Conservation (phyloP, 2,329 filamentous ascomycete species). For the Coleophoma crateriformis region DNA sequence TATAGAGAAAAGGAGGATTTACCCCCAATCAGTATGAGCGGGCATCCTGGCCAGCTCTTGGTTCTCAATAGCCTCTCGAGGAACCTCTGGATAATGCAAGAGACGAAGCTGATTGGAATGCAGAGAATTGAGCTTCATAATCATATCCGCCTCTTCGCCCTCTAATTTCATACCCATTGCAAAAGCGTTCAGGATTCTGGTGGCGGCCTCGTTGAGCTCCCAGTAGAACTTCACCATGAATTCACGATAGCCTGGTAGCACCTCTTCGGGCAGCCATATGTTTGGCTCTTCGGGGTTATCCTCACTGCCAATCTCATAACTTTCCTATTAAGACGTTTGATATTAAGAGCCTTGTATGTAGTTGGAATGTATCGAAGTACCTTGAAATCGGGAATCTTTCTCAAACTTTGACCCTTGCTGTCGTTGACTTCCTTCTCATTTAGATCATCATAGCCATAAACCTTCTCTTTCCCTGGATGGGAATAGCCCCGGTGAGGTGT, state of each 20-base stretch:
- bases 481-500: not conserved
- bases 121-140: slow-evolving; percentile 14
- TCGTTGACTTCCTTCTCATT: not conserved
- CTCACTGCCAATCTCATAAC: slow-evolving; percentile 42
- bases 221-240: slow-evolving; percentile 40
- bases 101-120: slow-evolving; percentile 28
- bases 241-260: slow-evolving; percentile 35
- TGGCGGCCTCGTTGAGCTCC: not conserved
- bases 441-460: not conserved
- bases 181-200: not conserved
- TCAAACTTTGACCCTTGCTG: not conserved
- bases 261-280: slow-evolving; percentile 37
- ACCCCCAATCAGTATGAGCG: slow-evolving; percentile 34
- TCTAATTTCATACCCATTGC: not conserved
- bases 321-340: slow-evolving; percentile 18
- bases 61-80: slow-evolving; percentile 20
- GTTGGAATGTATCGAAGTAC: slow-evolving; percentile 7
- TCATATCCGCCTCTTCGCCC: not conserved
- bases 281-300: slow-evolving; percentile 33
- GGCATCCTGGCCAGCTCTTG: slow-evolving; percentile 6
- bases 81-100: slow-evolving; percentile 33
- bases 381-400: slow-evolving; percentile 18
- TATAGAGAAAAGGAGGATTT: slow-evolving; percentile 10
- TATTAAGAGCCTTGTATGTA: too few species aligned
- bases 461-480: not conserved